Base-by-base conservation (phyloP, 2,329 filamentous ascomycete species). In the Massarina eburnea region DNA sequence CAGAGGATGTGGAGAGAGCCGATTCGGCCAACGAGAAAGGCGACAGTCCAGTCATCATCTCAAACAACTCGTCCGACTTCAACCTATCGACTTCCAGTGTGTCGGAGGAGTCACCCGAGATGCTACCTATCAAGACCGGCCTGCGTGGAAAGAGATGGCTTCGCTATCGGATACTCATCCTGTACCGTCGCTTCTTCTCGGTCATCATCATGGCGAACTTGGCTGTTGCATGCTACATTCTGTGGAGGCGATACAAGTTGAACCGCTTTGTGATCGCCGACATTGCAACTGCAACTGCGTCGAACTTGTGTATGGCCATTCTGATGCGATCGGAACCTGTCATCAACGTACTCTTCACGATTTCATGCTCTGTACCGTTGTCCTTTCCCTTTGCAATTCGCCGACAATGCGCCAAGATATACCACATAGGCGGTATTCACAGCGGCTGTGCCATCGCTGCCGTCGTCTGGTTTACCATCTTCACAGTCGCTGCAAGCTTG, bases 391-490 rank as follows among this genome's bases (percentile, higher is more conserved):
- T 71, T 7, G 41, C 52, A 0, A 58, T 71, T 8, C 64, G 69
- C 3, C 54, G 64, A 19, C 55, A 63, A 12, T 63, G 62, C 33
- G 67, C 65, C 10, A 58, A 64, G 7, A 56, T 71, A 5, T 70
- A 68, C 42, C 63, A 69, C 37, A 67, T 67, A 35, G 69, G 69
- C 8, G 69, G 69, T 1, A 61, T 71, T 15, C 69, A 71, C 33
- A 67, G 62, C 26, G 67, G 64, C 15, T 66, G 63, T 36, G 68
- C 65, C 2, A 58, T 69, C 22, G 64, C 64, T 8, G 62, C 66
- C 2, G 60, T 58, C 5, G 45, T 59, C 15, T 79, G 76, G 75
- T 77, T 76, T 54, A 59, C 72, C 14, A 62, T 74, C 36, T 73
- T 77, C 46, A 66, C 70, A 3, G 54, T 70, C 8, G 58, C 71